Evolutionary conservation across 2,329 filamentous ascomycete genomes (phyloP).

Genomic region (Cladophialophora chaetospira): DNA sequence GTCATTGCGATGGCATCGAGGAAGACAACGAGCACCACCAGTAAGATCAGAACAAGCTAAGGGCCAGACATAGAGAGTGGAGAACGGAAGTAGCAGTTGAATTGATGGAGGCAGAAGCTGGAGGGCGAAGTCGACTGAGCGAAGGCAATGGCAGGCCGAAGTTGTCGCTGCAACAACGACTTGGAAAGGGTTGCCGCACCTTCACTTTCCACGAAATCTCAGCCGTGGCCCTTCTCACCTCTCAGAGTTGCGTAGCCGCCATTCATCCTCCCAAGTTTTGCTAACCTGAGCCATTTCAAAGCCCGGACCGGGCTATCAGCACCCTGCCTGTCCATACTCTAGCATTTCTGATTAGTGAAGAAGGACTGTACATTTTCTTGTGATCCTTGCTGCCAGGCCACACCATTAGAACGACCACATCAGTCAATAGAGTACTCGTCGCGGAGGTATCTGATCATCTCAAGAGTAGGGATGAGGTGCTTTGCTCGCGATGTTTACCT

Average conservation of each 20-base stretch:
- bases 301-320: no score
- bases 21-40: neutral
- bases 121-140: neutral
- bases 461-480: no score
- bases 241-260: neutral
- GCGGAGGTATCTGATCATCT: neutral
- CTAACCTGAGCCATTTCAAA: neutral
- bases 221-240: neutral
- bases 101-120: neutral
- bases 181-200: neutral
- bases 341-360: no score
- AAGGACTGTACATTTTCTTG: no score
- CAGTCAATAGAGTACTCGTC: no score
- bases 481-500: neutral
- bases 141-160: no score
- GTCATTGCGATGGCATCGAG: conserved; percentile 26
- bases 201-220: neutral
- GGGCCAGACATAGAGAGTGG: no score
- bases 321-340: no score
- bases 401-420: no score
- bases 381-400: no score
- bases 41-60: no score
- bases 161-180: neutral
- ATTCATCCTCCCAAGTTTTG: no score
- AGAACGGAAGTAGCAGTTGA: neutral